Conservation (phyloP, 306 rosid genomes). For the Acacia crassicarpa region DNA sequence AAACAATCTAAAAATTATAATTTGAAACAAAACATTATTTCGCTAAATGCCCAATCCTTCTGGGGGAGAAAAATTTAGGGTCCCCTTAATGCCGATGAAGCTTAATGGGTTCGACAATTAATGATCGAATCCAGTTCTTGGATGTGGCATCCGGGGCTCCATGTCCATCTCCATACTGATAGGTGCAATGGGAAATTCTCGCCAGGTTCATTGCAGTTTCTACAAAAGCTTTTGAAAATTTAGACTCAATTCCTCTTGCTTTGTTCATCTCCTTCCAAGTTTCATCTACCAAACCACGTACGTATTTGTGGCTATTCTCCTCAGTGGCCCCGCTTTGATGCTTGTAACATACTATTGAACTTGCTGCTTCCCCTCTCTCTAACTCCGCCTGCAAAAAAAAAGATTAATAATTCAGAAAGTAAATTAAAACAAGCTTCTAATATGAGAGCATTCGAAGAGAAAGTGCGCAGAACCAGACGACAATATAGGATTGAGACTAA, state of each 20-base stretch:
- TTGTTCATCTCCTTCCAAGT: constrained; percentile 57
- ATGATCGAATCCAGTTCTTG: constrained; percentile 30
- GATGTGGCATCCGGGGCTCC: constrained; percentile 42
- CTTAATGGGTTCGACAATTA: constrained; percentile 50
- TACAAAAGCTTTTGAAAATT: constrained; percentile 39
- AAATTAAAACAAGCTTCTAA: background rate
- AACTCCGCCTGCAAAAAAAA: constrained; percentile 45
- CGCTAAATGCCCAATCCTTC: background rate
- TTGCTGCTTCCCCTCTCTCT: constrained; percentile 59
- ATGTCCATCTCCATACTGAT: constrained; percentile 59
- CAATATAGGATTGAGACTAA: background rate
- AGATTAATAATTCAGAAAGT: background rate
- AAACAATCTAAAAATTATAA: too few relatives aligned
- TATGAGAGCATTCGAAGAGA: background rate
- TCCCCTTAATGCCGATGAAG: background rate
- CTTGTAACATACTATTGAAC: constrained; percentile 44
- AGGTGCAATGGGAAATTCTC: constrained; percentile 50
- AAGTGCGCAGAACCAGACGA: too few relatives aligned
- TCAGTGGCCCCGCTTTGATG: constrained; percentile 33
- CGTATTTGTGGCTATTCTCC: constrained; percentile 21
- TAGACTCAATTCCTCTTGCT: constrained; percentile 25
- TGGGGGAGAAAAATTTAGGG: background rate
- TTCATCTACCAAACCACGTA: constrained; percentile 32
- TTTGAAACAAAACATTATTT: background rate
- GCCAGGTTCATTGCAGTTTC: constrained; percentile 44